Percentiles rank a stretch among this genome's conserved stretches.
phyloP scores from a whole-genome alignment of 2,329 filamentous ascomycete species.

The Alternaria consortialis region DNA sequence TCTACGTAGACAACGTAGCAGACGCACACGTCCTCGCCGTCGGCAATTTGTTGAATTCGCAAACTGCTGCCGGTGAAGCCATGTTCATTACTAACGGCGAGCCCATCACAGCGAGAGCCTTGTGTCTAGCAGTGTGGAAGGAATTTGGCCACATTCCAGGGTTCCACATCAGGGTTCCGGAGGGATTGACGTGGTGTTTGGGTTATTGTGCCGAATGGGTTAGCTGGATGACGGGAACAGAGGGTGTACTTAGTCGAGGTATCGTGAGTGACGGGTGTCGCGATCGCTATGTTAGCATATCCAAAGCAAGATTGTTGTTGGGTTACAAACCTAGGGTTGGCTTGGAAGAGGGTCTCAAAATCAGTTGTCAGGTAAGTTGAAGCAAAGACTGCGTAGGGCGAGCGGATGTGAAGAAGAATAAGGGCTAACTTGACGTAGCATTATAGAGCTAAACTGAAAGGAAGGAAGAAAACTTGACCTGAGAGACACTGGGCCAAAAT shows the following conservation, averaged over 20 bases:
- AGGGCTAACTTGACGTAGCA: conserved; percentile 3
- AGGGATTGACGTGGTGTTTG: conserved; percentile 58
- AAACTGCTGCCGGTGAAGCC: conserved; percentile 73
- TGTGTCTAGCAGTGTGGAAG: conserved; percentile 80
- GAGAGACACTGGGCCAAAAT: background rate
- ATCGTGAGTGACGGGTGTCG: conserved; percentile 65
- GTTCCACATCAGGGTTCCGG: conserved; percentile 60
- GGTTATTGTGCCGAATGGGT: conserved; percentile 58
- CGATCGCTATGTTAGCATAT: conserved; percentile 62
- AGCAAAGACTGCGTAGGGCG: background rate
- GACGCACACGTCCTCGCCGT: conserved; percentile 86
- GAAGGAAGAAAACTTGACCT: conserved; percentile 3
- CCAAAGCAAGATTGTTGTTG: conserved; percentile 61
- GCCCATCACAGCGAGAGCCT: conserved; percentile 92
- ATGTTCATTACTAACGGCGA: conserved; percentile 92
- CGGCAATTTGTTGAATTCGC: conserved; percentile 72
- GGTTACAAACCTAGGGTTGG: conserved; percentile 62
- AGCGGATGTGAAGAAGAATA: background rate
- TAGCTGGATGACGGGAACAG: conserved; percentile 57
- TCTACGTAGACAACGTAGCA: conserved; percentile 73
- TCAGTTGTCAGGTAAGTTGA: conserved; percentile 39
- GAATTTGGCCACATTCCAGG: conserved; percentile 63
- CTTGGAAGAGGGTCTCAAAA: conserved; percentile 60
- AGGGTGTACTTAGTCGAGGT: conserved; percentile 61
- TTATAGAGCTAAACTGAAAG: conserved; percentile 7